Percentiles rank a stretch among this genome's conserved stretches.
Conservation (phyloP, 371 early-diverging fungal genomes). For the Saksenaea vasiformis region DNA sequence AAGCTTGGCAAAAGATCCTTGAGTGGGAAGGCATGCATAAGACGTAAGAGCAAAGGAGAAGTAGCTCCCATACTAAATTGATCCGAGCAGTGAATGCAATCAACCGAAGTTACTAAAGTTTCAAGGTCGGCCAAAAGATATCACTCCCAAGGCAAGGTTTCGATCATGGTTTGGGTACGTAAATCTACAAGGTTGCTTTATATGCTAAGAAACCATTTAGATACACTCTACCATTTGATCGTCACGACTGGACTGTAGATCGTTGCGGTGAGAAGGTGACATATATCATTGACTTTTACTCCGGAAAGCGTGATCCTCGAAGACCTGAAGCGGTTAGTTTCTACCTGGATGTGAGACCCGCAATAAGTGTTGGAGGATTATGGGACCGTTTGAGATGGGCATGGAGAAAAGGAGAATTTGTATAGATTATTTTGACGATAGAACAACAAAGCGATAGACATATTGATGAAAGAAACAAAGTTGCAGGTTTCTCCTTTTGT, state of each 20-base stretch:
- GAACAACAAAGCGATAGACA: not conserved
- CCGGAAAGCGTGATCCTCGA: slow-evolving; percentile 64
- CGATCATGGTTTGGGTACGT: slow-evolving; percentile 72
- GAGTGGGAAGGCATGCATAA: slow-evolving; percentile 82
- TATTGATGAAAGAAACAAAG: not conserved
- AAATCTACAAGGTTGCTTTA: not conserved
- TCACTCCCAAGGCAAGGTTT: slow-evolving; percentile 83
- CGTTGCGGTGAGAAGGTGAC: slow-evolving; percentile 89
- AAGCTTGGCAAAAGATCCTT: slow-evolving; percentile 88
- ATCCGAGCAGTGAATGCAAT: slow-evolving; percentile 50
- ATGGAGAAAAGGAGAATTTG: slow-evolving; percentile 38
- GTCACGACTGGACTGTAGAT: slow-evolving; percentile 97
- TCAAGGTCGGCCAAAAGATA: slow-evolving; percentile 83
- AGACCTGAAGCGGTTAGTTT: slow-evolving; percentile 69
- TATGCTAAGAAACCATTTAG: slow-evolving; percentile 18
- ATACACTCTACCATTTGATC: slow-evolving; percentile 86
- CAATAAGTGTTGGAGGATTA: slow-evolving; percentile 55
- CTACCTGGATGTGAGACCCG: slow-evolving; percentile 90
- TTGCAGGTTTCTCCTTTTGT: no score
- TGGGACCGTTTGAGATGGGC: slow-evolving; percentile 59
- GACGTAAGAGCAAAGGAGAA: slow-evolving; percentile 44
- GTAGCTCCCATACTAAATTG: not conserved
- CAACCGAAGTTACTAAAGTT: slow-evolving; percentile 82
- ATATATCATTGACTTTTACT: slow-evolving; percentile 96
- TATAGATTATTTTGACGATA: slow-evolving; percentile 13